Conservation (phyloP, 139 green algal genomes). For the Picochlorum sp. region DNA sequence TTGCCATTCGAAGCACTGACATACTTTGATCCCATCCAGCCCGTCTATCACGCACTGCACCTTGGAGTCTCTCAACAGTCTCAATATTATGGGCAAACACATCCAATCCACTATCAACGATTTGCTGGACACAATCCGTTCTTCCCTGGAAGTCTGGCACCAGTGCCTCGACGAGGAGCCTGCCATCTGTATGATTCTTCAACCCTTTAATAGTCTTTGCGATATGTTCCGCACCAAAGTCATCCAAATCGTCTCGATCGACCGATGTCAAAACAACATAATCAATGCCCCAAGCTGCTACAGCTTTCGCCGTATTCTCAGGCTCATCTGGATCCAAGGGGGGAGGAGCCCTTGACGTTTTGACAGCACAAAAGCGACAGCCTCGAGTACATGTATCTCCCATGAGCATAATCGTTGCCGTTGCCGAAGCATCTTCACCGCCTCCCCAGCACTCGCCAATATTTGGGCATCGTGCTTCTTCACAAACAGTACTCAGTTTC, state of each 20-base stretch:
- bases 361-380: slow-evolving; percentile 91
- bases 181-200: slow-evolving; percentile 57
- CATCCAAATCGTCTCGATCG: slow-evolving; percentile 92
- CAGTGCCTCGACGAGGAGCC: slow-evolving; percentile 89
- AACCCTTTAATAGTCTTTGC: slow-evolving; percentile 68
- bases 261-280: slow-evolving; percentile 98
- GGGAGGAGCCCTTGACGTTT: slow-evolving; percentile 74
- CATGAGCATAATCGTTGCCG: slow-evolving; percentile 99
- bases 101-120: slow-evolving; percentile 78
- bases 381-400: slow-evolving; percentile 59
- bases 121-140: not conserved
- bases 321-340: slow-evolving; percentile 88
- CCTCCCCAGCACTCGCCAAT: slow-evolving; percentile 48
- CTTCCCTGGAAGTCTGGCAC: slow-evolving; percentile 82
- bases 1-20: slow-evolving; percentile 71
- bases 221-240: slow-evolving; percentile 83
- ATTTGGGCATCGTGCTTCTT: slow-evolving; percentile 89
- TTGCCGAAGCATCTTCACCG: slow-evolving; percentile 83
- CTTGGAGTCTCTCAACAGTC: slow-evolving; percentile 67
- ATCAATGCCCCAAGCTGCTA: slow-evolving; percentile 90
- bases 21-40: slow-evolving; percentile 88
- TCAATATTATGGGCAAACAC: slow-evolving; percentile 99
- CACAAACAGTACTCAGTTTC: slow-evolving; percentile 82
- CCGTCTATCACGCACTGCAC: slow-evolving; percentile 29
- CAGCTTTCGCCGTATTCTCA: slow-evolving; percentile 74